Evolutionary conservation across 495 filamentous ascomycete genomes (phyloP), one percentile per base, ranked within the genome.

Genomic region (Neurospora cerealis): DNA sequence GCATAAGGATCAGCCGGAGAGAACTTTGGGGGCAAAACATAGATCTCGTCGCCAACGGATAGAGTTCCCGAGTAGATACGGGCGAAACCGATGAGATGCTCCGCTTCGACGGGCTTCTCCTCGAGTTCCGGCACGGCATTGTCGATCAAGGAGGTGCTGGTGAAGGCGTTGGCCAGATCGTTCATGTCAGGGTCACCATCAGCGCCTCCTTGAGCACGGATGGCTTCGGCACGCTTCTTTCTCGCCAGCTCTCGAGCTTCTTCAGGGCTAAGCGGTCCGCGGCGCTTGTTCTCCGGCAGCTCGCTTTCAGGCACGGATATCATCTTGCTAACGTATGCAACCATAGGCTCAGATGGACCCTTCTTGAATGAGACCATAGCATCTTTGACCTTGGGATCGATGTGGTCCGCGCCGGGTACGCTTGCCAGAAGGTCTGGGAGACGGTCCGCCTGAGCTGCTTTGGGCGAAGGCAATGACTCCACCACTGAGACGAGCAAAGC

Each of bases 291-390:
- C 70, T 93, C 86, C 2, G 90, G 89, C 21, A 99, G 86, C 74
- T 98, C 94, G 78, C 93, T 97, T 77, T 95, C 93, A 2, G 93
- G 94, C 21, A 98, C 89, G 1, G 96, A 94, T 28, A 97, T 92
- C 95, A 99, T 97, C 82, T 99, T 99, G 82, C 95, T 98, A 54
- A 99, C 93, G 76, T 96, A 99, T 11, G 94, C 96, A 8, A 98
- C 93, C 4, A 96, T 90, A 3, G 96, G 95, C 69, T 91, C 91
- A 0, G 89, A 86, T 10, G 87, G 82, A 1, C 81, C 83, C 5
- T 88, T 89, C 75, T 92, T 91, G 79, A 96, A 98, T 2, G 90
- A 86, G 5, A 93, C 78, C 90, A 98, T 94, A 10, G 96, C 94
- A 24, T 91, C 85, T 73, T 88, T 91, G 62, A 98, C 82, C 3